phyloP scores from a whole-genome alignment of 2,329 filamentous ascomycete genomes.

The Tolypocladium nubicola region DNA sequence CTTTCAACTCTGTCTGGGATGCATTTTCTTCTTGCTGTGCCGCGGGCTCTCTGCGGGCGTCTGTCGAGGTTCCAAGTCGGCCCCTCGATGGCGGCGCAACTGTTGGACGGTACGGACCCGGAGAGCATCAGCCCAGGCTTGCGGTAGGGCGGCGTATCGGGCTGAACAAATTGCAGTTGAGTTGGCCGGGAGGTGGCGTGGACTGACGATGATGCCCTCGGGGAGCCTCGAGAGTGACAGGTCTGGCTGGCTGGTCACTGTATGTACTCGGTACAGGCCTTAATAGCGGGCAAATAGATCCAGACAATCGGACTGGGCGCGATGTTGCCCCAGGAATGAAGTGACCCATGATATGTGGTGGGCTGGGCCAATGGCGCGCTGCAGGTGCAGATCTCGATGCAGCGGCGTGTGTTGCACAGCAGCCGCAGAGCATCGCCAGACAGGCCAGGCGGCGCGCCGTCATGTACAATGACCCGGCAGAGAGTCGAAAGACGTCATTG shows the following conservation, averaged over 20 bases:
- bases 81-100: not conserved
- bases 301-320: not conserved
- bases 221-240: not conserved
- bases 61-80: not conserved
- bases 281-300: not conserved
- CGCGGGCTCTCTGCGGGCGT: not conserved
- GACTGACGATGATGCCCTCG: not conserved
- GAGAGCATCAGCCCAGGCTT: not conserved
- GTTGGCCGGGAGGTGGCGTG: not conserved
- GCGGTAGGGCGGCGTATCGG: not conserved
- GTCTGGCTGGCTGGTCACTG: not conserved
- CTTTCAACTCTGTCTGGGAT: not conserved
- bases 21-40: not conserved
- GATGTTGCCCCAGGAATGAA: too few relatives aligned
- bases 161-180: not conserved
- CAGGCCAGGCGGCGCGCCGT: not conserved
- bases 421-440: not conserved
- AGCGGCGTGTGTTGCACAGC: slow-evolving; percentile 12
- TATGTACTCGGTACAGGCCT: not conserved
- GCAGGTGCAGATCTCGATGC: slow-evolving; percentile 17
- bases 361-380: slow-evolving; percentile 4
- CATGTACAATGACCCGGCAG: not conserved
- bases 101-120: not conserved
- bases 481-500: not conserved
- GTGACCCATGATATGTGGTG: not conserved